Percentiles rank a stretch among this genome's conserved stretches.
phyloP scores from a whole-genome alignment of 139 green algal species.

The Chlamydomonas incerta region DNA sequence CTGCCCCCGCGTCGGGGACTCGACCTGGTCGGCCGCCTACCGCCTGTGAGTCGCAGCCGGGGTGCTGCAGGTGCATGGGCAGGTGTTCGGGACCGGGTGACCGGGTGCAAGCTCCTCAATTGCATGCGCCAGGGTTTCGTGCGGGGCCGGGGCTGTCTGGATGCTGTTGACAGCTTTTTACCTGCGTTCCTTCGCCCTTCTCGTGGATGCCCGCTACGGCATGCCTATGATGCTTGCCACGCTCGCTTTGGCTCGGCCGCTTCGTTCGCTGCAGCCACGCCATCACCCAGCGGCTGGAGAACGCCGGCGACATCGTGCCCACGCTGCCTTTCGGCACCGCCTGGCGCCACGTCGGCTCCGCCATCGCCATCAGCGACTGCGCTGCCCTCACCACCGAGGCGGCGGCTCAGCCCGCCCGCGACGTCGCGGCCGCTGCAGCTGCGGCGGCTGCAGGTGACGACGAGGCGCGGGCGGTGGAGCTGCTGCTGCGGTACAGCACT shows the following conservation, averaged over 20 bases:
- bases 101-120: too few relatives aligned
- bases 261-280: neutral
- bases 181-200: too few relatives aligned
- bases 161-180: too few relatives aligned
- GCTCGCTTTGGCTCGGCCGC: too few relatives aligned
- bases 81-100: too few relatives aligned
- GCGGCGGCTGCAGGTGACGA: neutral
- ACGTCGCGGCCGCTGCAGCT: too few relatives aligned
- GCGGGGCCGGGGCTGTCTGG: too few relatives aligned
- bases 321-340: constrained; percentile 13
- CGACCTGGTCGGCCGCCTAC: constrained; percentile 4
- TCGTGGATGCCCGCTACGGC: too few relatives aligned
- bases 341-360: constrained; percentile 29
- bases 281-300: constrained; percentile 23
- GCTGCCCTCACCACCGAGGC: neutral
- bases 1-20: constrained; percentile 18
- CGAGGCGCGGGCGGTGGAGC: neutral
- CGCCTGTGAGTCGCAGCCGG: neutral
- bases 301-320: constrained; percentile 40
- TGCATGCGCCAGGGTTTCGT: too few relatives aligned
- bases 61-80: too few relatives aligned
- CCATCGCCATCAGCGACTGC: neutral
- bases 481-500: too few relatives aligned
- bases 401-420: neutral
- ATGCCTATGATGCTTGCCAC: too few relatives aligned